Evolutionary conservation across 371 early-diverging fungal species (phyloP).

Genomic region (Mortierella sp.): DNA sequence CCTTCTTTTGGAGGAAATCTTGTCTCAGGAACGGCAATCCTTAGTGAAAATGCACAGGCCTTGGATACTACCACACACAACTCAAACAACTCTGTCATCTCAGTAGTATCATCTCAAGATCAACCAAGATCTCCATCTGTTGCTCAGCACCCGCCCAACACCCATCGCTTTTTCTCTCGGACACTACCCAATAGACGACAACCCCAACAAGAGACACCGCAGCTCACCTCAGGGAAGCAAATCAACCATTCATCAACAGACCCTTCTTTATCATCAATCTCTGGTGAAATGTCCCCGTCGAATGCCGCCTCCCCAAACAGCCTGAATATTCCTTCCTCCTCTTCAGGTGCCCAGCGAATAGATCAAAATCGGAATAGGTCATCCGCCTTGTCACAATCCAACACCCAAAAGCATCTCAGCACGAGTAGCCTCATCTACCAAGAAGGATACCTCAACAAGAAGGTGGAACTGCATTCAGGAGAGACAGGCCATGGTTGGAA

Average conservation of each 20-base stretch:
- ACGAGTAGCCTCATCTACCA: conserved; percentile 50
- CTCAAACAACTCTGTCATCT: neutral
- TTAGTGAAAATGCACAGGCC: neutral
- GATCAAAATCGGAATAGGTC: conserved; percentile 4
- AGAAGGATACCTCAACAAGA: conserved; percentile 77
- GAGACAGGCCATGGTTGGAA: conserved; percentile 84
- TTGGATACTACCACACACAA: neutral
- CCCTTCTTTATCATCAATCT: neutral
- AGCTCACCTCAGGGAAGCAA: neutral
- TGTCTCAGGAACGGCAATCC: neutral
- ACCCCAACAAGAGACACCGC: conserved; percentile 20
- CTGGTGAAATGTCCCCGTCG: neutral
- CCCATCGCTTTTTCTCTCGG: conserved; percentile 41
- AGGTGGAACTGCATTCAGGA: conserved; percentile 70
- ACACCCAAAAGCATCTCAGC: conserved; percentile 36
- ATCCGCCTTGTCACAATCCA: conserved; percentile 14
- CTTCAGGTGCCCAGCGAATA: neutral
- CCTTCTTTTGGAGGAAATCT: conserved; percentile 5
- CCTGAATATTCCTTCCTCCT: neutral
- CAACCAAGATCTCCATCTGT: conserved; percentile 12
- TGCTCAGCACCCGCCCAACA: conserved; percentile 2
- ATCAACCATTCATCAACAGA: neutral
- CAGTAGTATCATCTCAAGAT: neutral
- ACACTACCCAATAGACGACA: conserved; percentile 37
- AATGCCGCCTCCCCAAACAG: neutral